Evolutionary conservation across 2,329 filamentous ascomycete genomes (phyloP).

Genomic region (Fusarium buxicola): DNA sequence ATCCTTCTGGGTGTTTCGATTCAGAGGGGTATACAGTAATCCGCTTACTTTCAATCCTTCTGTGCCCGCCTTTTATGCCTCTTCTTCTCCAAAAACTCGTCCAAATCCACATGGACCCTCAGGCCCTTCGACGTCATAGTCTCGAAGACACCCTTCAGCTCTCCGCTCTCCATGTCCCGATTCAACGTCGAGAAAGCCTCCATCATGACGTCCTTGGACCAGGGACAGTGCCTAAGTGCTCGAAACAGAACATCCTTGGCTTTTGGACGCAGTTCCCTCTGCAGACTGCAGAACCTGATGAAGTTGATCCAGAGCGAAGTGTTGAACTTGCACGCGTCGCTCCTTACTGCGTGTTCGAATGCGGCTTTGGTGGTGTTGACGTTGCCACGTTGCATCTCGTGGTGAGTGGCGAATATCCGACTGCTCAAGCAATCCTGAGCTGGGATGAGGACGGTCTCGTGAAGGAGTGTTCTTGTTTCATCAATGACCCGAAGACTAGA

Average conservation of each 20-base stretch:
- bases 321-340: constrained; percentile 54
- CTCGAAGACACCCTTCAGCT: constrained; percentile 61
- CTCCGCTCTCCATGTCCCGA: constrained; percentile 58
- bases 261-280: constrained; percentile 53
- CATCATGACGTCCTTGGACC: constrained; percentile 63
- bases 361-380: constrained; percentile 62
- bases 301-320: constrained; percentile 63
- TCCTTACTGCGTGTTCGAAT: constrained; percentile 63
- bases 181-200: constrained; percentile 62
- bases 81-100: constrained; percentile 58
- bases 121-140: constrained; percentile 62
- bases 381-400: constrained; percentile 62
- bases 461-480: constrained; percentile 75
- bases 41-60: constrained; percentile 16
- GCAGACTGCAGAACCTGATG: constrained; percentile 58
- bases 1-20: background rate
- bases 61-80: constrained; percentile 32
- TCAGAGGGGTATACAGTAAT: background rate
- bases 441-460: constrained; percentile 60
- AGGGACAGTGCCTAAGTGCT: constrained; percentile 61
- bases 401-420: constrained; percentile 63
- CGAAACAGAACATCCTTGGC: constrained; percentile 62
- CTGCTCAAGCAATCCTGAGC: constrained; percentile 56
- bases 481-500: constrained; percentile 79
- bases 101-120: constrained; percentile 63